Percentiles rank a stretch among this genome's conserved stretches.
Conservation (phyloP, 179 eudicot species). For the Beta macrorhiza region DNA sequence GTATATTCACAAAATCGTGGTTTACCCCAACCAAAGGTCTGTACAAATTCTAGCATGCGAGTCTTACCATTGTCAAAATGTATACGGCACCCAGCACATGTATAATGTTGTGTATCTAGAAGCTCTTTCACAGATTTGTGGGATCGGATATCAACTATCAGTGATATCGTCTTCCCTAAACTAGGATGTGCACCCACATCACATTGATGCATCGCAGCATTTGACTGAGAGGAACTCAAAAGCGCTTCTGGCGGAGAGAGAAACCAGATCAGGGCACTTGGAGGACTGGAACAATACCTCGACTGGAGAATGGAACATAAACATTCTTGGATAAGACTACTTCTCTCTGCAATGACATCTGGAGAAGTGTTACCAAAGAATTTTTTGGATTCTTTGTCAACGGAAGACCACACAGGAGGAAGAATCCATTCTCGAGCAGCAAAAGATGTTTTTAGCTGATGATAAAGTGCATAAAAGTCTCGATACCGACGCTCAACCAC, state of each 20-base stretch:
- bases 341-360: slow-evolving; percentile 75
- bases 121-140: slow-evolving; percentile 66
- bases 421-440: slow-evolving; percentile 63
- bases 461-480: slow-evolving; percentile 78
- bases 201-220: slow-evolving; percentile 34
- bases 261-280: slow-evolving; percentile 64
- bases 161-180: slow-evolving; percentile 80
- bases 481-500: slow-evolving; percentile 90
- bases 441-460: slow-evolving; percentile 60
- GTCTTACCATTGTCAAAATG: slow-evolving; percentile 80
- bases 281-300: slow-evolving; percentile 40
- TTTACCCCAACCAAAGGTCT: slow-evolving; percentile 85
- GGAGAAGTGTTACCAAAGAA: slow-evolving; percentile 84
- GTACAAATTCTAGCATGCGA: slow-evolving; percentile 62
- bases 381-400: slow-evolving; percentile 78
- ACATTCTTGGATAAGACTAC: slow-evolving; percentile 81
- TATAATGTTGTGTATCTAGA: slow-evolving; percentile 73
- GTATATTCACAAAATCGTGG: slow-evolving; percentile 95
- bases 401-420: slow-evolving; percentile 79
- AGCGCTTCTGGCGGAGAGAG: slow-evolving; percentile 57
- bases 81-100: slow-evolving; percentile 87
- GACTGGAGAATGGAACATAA: slow-evolving; percentile 58
- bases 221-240: slow-evolving; percentile 50
- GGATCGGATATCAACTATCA: slow-evolving; percentile 61
- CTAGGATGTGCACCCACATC: slow-evolving; percentile 30